Conservation (phyloP, 345 rosid species). For the Dipteronia sinensis region DNA sequence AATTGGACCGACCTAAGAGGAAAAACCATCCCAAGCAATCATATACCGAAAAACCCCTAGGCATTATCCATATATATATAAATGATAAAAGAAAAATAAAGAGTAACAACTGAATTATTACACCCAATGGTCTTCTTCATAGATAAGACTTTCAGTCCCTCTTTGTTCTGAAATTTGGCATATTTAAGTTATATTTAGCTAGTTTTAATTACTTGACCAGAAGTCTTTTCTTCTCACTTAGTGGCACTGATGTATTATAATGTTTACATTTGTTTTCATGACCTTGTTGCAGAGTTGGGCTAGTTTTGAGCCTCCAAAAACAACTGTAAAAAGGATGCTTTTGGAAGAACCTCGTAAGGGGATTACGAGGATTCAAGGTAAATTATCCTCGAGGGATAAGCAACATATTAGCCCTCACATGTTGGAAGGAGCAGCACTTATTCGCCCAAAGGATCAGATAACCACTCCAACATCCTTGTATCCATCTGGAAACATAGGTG, state of each 20-base stretch:
- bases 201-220: neutral
- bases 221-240: constrained; percentile 1
- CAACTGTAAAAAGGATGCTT: constrained; percentile 87
- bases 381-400: constrained; percentile 44
- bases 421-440: constrained; percentile 36
- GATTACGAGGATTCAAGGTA: constrained; percentile 40
- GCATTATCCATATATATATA: no score
- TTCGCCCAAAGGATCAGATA: constrained; percentile 42
- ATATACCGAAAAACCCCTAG: no score
- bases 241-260: neutral
- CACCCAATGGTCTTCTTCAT: neutral
- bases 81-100: no score
- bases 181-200: neutral
- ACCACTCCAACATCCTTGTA: constrained; percentile 40
- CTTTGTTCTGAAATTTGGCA: neutral
- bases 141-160: neutral
- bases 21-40: no score
- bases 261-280: constrained; percentile 14
- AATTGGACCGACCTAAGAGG: no score
- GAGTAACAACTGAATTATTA: neutral
- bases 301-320: constrained; percentile 85
- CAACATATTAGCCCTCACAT: constrained; percentile 31
- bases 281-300: constrained; percentile 72
- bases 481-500: constrained; percentile 53
- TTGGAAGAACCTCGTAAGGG: constrained; percentile 58